Percentiles rank a stretch among this genome's conserved stretches.
Conservation (phyloP, 768 basidiomycete genomes). For the Porphyrellus cyaneotinctus region DNA sequence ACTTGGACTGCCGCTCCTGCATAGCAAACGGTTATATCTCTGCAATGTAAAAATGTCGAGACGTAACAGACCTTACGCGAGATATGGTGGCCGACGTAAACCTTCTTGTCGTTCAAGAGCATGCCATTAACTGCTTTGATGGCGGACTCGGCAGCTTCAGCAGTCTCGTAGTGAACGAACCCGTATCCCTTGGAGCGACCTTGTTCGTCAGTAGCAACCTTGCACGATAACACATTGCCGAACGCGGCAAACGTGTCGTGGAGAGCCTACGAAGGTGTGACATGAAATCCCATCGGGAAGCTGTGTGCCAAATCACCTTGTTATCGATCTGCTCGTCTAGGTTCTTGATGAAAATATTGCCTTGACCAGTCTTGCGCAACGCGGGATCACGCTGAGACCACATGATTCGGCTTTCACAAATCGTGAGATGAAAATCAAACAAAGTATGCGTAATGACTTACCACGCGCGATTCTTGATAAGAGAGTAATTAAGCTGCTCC, state of each 20-base stretch:
- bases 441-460: conserved; percentile 32
- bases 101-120: conserved; percentile 99
- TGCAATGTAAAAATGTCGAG: too few species aligned
- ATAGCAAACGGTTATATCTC: background rate
- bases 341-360: conserved; percentile 99
- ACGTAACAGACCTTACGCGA: conserved; percentile 73
- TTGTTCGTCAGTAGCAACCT: conserved; percentile 95
- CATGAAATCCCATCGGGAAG: background rate
- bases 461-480: conserved; percentile 98
- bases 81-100: conserved; percentile 96
- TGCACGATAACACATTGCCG: conserved; percentile 98
- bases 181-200: conserved; percentile 97
- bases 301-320: conserved; percentile 51
- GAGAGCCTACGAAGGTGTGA: conserved; percentile 61
- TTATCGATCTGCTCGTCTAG: conserved; percentile 96
- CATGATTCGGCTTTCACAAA: conserved; percentile 84
- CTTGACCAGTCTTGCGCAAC: conserved; percentile 98
- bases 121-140: conserved; percentile 99
- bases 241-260: conserved; percentile 99
- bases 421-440: background rate
- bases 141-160: conserved; percentile 90
- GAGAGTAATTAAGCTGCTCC: conserved; percentile 98
- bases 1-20: conserved; percentile 94
- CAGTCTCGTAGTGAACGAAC: conserved; percentile 98
- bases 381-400: conserved; percentile 99